A percentile compares a stretch with the other conserved stretches of the same genome.
These are phyloP conservation scores for Kandelia obovata DNA, from an alignment of 345 rosid genomes.

Conservation along the genomic window DNA sequence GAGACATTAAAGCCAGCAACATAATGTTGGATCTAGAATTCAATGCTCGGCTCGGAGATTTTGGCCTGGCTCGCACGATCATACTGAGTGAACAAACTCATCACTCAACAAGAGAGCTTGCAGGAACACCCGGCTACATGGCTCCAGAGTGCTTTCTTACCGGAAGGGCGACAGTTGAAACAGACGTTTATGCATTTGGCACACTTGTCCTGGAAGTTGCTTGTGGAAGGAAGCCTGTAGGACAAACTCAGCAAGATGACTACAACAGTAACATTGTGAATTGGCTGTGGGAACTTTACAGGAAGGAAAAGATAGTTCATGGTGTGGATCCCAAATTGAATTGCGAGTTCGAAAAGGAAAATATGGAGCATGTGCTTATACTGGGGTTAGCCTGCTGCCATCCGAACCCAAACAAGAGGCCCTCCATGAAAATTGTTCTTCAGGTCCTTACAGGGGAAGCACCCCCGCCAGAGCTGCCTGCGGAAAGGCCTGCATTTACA, in stretches of 20 bases:
- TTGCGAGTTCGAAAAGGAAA: conserved; percentile 29
- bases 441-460: conserved; percentile 66
- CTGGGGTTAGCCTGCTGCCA: conserved; percentile 80
- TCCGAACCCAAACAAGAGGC: conserved; percentile 69
- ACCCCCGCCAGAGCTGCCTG: conserved; percentile 44
- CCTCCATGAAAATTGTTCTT: conserved; percentile 53
- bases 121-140: conserved; percentile 83
- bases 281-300: conserved; percentile 63
- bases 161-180: conserved; percentile 59
- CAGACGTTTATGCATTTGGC: conserved; percentile 68
- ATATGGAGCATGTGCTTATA: conserved; percentile 44
- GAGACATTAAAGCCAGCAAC: conserved; percentile 71
- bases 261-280: conserved; percentile 55
- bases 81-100: conserved; percentile 58
- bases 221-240: conserved; percentile 52
- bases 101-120: conserved; percentile 62
- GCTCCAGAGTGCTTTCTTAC: conserved; percentile 68
- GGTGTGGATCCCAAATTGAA: conserved; percentile 57
- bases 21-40: conserved; percentile 64
- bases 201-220: conserved; percentile 57
- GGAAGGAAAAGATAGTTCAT: conserved; percentile 36
- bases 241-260: conserved; percentile 25
- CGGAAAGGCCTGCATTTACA: conserved; percentile 62
- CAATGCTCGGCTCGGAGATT: conserved; percentile 61
- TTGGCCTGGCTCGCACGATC: conserved; percentile 72